phyloP scores from a whole-genome alignment of 106 monocot genomes.

The Dendrobium officinale region DNA sequence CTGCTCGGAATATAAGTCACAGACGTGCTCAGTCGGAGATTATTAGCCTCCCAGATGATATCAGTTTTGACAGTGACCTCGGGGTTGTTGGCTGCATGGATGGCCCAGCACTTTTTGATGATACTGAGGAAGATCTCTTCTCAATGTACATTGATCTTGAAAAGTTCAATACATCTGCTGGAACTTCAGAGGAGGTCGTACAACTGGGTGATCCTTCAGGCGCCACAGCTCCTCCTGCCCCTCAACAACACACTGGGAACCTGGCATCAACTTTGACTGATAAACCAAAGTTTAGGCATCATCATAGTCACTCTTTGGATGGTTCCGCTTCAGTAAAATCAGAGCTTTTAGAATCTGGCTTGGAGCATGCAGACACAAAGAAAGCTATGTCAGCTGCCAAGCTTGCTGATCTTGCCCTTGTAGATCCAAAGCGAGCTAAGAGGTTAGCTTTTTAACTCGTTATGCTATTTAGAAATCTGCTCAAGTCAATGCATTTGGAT shows the following conservation, averaged over 20 bases:
- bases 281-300: conserved; percentile 49
- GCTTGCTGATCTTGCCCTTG: conserved; percentile 78
- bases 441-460: conserved; percentile 31
- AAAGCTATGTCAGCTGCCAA: conserved; percentile 74
- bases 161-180: conserved; percentile 30
- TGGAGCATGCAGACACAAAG: conserved; percentile 51
- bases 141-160: conserved; percentile 77
- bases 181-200: conserved; percentile 2
- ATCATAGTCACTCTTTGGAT: conserved; percentile 75
- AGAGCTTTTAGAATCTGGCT: conserved; percentile 31
- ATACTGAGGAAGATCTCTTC: conserved; percentile 65
- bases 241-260: conserved; percentile 3
- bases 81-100: conserved; percentile 40
- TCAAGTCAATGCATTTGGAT: neutral
- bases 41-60: conserved; percentile 64
- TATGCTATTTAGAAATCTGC: neutral
- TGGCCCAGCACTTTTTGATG: conserved; percentile 40
- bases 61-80: conserved; percentile 58
- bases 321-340: conserved; percentile 46
- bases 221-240: neutral
- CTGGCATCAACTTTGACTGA: conserved; percentile 6
- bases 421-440: conserved; percentile 88
- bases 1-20: conserved; percentile 45
- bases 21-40: conserved; percentile 81
- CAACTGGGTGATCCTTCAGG: neutral